Conservation (phyloP, 495 filamentous ascomycete species). For the Achaetomiella virescens region DNA sequence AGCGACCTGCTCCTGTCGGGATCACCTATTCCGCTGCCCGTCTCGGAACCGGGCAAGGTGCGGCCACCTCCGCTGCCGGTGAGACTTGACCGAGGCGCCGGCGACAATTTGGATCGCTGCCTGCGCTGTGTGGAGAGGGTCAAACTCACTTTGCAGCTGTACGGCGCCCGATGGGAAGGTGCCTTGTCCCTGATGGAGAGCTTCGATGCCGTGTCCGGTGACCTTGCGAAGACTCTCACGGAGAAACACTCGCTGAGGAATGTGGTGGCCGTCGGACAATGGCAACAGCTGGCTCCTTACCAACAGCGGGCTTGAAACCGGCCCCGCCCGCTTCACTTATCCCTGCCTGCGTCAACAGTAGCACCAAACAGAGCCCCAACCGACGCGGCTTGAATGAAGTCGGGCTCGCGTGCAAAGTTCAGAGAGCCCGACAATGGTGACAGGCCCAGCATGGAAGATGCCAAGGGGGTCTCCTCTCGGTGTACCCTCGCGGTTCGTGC, state of each 20-base stretch:
- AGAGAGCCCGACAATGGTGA: neutral
- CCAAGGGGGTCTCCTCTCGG: too few species aligned
- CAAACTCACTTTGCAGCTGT: slow-evolving; percentile 38
- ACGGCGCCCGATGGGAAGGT: slow-evolving; percentile 47
- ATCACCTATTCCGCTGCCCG: slow-evolving; percentile 25
- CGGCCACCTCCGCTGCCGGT: slow-evolving; percentile 35
- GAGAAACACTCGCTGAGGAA: slow-evolving; percentile 21
- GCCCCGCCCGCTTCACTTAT: neutral
- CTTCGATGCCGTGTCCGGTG: slow-evolving; percentile 39
- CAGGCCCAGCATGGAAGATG: too few species aligned
- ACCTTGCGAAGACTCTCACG: slow-evolving; percentile 30
- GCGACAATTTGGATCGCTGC: slow-evolving; percentile 42
- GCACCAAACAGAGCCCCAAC: slow-evolving; percentile 4
- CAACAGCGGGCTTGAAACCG: slow-evolving; percentile 13
- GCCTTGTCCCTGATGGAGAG: slow-evolving; percentile 35
- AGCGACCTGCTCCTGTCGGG: slow-evolving; percentile 44
- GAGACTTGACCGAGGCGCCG: slow-evolving; percentile 19
- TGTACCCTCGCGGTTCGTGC: too few species aligned
- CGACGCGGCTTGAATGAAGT: too few species aligned
- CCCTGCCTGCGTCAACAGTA: neutral
- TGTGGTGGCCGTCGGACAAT: neutral
- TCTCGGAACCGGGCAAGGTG: slow-evolving; percentile 23
- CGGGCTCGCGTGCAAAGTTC: too few species aligned
- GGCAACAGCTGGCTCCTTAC: slow-evolving; percentile 15
- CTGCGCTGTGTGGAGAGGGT: slow-evolving; percentile 40